Percentiles rank a stretch among this genome's conserved stretches.
phyloP scores from a whole-genome alignment of 2,329 filamentous ascomycete species.

The Fusarium annulatum region DNA sequence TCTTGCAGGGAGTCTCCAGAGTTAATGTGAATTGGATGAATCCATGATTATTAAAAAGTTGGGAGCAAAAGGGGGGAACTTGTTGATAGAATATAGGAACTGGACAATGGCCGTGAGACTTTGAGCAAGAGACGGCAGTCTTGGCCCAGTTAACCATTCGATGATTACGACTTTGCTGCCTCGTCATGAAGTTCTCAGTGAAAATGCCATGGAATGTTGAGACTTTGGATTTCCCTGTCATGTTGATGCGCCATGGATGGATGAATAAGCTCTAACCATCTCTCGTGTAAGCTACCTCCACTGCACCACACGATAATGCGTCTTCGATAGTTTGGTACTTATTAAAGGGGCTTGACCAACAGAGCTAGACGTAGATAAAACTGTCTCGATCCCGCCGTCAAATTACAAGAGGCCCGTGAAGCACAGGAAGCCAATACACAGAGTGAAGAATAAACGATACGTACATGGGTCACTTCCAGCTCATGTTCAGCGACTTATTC shows the following conservation, averaged over 20 bases:
- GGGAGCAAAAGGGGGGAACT: slow-evolving; percentile 2
- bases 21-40: slow-evolving; percentile 21
- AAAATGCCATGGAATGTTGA: neutral
- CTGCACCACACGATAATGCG: neutral
- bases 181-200: neutral
- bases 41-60: slow-evolving; percentile 29
- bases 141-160: neutral
- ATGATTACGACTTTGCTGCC: neutral
- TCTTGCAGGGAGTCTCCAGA: neutral
- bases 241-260: neutral
- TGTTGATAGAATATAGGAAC: neutral
- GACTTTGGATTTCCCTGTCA: neutral
- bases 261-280: neutral
- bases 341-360: neutral
- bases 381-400: too few species aligned
- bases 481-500: neutral
- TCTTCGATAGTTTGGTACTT: neutral
- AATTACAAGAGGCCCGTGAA: neutral
- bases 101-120: neutral
- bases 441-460: neutral
- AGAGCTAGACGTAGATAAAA: neutral
- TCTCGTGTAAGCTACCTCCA: neutral
- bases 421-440: neutral
- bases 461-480: neutral
- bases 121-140: neutral